Base-by-base conservation (phyloP, 2,329 filamentous ascomycete genomes). In the Diaporthe sp. region DNA sequence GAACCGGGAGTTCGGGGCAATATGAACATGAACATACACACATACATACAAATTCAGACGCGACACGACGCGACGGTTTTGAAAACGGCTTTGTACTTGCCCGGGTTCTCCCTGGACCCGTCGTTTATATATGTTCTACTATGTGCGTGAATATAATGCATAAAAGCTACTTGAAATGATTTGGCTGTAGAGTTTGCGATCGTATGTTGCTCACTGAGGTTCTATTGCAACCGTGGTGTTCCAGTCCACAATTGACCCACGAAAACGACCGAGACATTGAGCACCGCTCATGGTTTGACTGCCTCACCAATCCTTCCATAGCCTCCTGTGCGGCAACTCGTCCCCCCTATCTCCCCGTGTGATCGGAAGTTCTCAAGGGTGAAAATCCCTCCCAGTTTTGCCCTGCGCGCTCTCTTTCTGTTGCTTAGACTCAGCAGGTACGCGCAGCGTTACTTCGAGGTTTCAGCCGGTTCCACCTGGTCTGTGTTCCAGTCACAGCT, bases 1-100 rank as follows among this genome's bases (percentile, higher is more conserved):
- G 54, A 78, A 77, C 70, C 81, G 83, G 35, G 84, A 85, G 35
- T 86, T 84, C 79, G 82, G 84, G 7, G 77, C 75, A 4, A 71
- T 77, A 74, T 80, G 75, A 74, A 0, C 58, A 61, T n/a, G n/a
- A 28, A 50, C 33, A 68, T 9, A 40, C 22, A 68, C 15, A 40
- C n/a, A n/a, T n/a, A n/a, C n/a, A n/a, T n/a, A n/a, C n/a, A n/a
- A n/a, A n/a, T n/a, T n/a, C n/a, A n/a, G 45, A 30, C 45, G 30
- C 64, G 38, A 61, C n/a, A 19, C 25, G 30, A 38, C 45, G 57
- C n/a, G 13, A 40, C 50, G 55, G 45, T 60, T 54, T 19, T n/a
- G n/a, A n/a, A 42, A 15, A n/a, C 17, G 30, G n/a, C n/a, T 64
- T 42, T 45, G 33, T 50, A 45, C 33, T 61, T 64, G 28, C 28